These are phyloP conservation scores for Phytophthora tubulina DNA, from an alignment of 352 stramenopile genomes.

Conservation along the genomic window DNA sequence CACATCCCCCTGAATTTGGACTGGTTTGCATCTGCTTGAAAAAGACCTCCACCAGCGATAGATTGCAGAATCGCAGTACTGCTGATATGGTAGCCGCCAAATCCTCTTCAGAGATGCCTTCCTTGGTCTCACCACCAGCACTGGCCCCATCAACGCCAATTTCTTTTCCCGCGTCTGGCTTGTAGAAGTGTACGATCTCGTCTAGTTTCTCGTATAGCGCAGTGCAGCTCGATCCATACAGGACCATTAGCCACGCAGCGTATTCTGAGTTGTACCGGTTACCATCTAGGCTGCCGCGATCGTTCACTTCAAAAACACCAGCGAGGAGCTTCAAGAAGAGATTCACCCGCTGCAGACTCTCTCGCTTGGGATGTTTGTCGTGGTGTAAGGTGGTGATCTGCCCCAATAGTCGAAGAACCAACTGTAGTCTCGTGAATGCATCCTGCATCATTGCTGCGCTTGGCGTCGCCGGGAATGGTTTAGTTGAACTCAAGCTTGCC, in stretches of 20 bases:
- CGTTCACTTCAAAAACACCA: constrained; percentile 73
- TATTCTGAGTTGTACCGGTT: constrained; percentile 47
- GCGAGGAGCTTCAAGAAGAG: constrained; percentile 66
- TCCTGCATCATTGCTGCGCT: constrained; percentile 78
- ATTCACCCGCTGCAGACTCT: constrained; percentile 60
- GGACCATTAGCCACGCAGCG: constrained; percentile 68
- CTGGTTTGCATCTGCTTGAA: constrained; percentile 61
- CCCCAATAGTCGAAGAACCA: constrained; percentile 65
- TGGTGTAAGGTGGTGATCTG: constrained; percentile 82
- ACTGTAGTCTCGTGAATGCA: constrained; percentile 74
- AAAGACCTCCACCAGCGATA: constrained; percentile 78
- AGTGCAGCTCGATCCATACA: constrained; percentile 78
- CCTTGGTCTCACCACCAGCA: constrained; percentile 16
- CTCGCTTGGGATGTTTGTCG: constrained; percentile 49
- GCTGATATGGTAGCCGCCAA: constrained; percentile 67
- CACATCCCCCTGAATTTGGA: constrained; percentile 18
- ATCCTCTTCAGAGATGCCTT: constrained; percentile 61
- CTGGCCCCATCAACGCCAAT: constrained; percentile 12
- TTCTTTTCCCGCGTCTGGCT: constrained; percentile 35
- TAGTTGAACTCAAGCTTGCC: not conserved
- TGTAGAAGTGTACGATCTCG: constrained; percentile 79
- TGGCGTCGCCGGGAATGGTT: constrained; percentile 53
- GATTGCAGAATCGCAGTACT: constrained; percentile 83
- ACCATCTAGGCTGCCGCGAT: constrained; percentile 51
- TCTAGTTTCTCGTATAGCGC: constrained; percentile 87